Evolutionary conservation across 306 rosid genomes (phyloP).

Genomic region (Acacia melanoxylon): DNA sequence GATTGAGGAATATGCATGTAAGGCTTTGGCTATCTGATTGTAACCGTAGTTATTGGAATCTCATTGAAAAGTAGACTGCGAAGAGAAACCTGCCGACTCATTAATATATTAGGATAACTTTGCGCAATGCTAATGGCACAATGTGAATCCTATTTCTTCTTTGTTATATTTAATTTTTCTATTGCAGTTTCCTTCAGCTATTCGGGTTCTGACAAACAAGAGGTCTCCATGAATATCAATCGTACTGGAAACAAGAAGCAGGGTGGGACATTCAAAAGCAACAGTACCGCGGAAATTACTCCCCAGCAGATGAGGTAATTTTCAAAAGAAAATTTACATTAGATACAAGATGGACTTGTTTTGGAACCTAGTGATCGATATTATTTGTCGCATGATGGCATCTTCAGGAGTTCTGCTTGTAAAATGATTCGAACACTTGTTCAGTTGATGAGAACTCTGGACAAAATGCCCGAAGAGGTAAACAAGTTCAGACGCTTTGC

Average conservation of each 20-base stretch:
- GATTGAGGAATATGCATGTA: constrained; percentile 97
- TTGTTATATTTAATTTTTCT: constrained; percentile 18
- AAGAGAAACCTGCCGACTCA: constrained; percentile 4
- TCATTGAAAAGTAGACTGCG: constrained; percentile 18
- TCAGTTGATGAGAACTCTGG: constrained; percentile 97
- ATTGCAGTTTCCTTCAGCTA: constrained; percentile 86
- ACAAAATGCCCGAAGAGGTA: constrained; percentile 97
- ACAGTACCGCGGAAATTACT: constrained; percentile 76
- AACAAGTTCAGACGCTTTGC: constrained; percentile 24
- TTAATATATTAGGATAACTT: constrained; percentile 5
- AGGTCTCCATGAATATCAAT: constrained; percentile 79
- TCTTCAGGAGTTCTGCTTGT: constrained; percentile 91
- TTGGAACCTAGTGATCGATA: not conserved
- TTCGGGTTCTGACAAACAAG: constrained; percentile 73
- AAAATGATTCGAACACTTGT: constrained; percentile 95
- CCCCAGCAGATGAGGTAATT: constrained; percentile 89
- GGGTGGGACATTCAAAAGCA: constrained; percentile 75
- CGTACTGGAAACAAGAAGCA: constrained; percentile 82
- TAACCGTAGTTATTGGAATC: constrained; percentile 10
- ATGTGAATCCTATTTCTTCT: constrained; percentile 13
- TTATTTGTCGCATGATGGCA: constrained; percentile 21
- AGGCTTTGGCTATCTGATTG: constrained; percentile 32
- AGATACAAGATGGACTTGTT: not conserved
- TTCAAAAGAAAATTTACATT: constrained; percentile 9
- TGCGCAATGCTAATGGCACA: constrained; percentile 2